Evolutionary conservation across 208 protist species (phyloP).

Genomic region (Balamuthia mandrillaris): DNA sequence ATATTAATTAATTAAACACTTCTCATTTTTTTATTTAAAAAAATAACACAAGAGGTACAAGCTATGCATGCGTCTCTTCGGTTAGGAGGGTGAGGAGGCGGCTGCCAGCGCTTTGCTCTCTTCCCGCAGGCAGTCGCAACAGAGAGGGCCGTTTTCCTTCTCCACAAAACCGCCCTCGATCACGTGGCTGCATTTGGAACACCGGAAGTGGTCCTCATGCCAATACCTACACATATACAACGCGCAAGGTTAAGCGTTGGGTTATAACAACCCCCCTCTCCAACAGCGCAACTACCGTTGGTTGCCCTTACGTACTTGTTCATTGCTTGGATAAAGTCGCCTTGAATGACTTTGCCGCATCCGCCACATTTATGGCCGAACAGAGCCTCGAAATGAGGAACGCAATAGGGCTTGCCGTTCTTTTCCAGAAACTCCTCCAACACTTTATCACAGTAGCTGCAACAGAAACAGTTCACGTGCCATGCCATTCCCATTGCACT

Average conservation of each 20-base stretch:
- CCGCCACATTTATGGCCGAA: constrained; percentile 5
- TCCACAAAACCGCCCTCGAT: constrained; percentile 4
- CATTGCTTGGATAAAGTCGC: constrained; percentile 26
- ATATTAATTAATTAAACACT: too few relatives aligned
- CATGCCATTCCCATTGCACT: background rate
- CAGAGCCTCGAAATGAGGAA: background rate
- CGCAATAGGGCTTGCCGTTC: background rate
- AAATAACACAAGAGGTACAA: too few relatives aligned
- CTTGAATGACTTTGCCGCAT: constrained; percentile 24
- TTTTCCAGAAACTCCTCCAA: constrained; percentile 14
- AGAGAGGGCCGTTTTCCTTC: background rate
- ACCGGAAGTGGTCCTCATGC: constrained; percentile 8
- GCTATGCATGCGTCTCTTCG: too few relatives aligned
- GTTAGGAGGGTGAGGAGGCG: too few relatives aligned
- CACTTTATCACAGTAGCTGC: background rate
- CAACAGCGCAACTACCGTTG: background rate
- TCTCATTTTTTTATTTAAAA: too few relatives aligned
- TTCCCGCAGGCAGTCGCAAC: too few relatives aligned
- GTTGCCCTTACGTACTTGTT: background rate
- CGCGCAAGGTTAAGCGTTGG: background rate
- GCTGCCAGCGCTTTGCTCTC: too few relatives aligned
- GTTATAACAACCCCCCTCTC: too few relatives aligned
- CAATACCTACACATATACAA: background rate
- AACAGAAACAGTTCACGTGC: constrained; percentile 17
- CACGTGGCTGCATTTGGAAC: background rate